Conservation (phyloP, 345 rosid genomes). For the Lepidium africanum region DNA sequence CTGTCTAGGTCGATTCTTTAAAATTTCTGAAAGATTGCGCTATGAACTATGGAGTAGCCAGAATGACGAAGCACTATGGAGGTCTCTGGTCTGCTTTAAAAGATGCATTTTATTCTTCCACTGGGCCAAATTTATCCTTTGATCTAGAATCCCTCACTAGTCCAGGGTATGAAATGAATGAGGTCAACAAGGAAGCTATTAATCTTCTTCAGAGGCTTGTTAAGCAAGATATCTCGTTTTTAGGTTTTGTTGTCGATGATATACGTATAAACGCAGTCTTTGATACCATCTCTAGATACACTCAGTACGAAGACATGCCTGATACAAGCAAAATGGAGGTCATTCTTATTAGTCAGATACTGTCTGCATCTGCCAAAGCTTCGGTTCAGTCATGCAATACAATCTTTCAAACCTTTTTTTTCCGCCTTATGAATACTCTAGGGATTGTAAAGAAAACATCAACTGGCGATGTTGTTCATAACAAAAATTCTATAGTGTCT, state of each 20-base stretch:
- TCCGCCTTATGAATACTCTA: slow-evolving; percentile 45
- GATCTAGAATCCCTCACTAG: slow-evolving; percentile 40
- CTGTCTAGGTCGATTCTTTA: slow-evolving; percentile 76
- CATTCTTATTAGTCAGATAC: slow-evolving; percentile 50
- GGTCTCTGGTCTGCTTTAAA: slow-evolving; percentile 66
- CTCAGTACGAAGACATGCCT: slow-evolving; percentile 39
- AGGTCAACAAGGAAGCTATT: slow-evolving; percentile 54
- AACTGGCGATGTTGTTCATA: slow-evolving; percentile 24
- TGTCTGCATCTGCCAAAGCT: slow-evolving; percentile 59
- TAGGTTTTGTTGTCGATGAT: slow-evolving; percentile 50
- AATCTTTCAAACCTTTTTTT: slow-evolving; percentile 48
- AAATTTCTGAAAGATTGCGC: slow-evolving; percentile 60
- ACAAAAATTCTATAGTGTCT: slow-evolving; percentile 21
- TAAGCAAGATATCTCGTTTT: slow-evolving; percentile 44
- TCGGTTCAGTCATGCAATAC: slow-evolving; percentile 54
- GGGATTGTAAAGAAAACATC: slow-evolving; percentile 37
- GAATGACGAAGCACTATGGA: slow-evolving; percentile 54
- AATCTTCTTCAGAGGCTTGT: slow-evolving; percentile 49
- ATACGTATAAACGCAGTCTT: slow-evolving; percentile 45
- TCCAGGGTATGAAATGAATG: slow-evolving; percentile 35
- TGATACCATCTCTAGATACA: slow-evolving; percentile 38
- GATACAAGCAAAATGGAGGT: slow-evolving; percentile 49
- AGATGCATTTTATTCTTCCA: slow-evolving; percentile 50
- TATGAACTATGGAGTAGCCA: slow-evolving; percentile 53
- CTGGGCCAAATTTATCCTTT: slow-evolving; percentile 33